Base-by-base conservation (phyloP, 2,329 filamentous ascomycete genomes). In the Coleophoma cylindrospora region DNA sequence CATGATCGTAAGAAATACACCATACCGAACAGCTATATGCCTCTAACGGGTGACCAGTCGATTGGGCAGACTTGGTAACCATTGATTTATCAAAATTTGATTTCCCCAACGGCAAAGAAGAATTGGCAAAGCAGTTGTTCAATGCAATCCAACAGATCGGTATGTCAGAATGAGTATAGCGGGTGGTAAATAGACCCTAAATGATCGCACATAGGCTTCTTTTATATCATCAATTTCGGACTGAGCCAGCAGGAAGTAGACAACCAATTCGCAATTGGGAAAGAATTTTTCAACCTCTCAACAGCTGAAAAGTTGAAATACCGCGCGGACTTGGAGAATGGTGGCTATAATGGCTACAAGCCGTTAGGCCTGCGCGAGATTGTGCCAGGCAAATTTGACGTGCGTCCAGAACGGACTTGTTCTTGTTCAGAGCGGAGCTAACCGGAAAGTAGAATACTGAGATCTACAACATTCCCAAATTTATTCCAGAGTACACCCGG, bases 191-290 rank as follows among this genome's bases (percentile, higher is more conserved):
- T 21, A 33, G 12, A 19, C 17, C 6, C n/a, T 32, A 15, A 15
- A 27, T 6, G 13, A 44, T 33, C 2, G 14, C 53, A 68, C 43
- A 63, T 68, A 63, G 76, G 79, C 1, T 79, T 83, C 67, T 84
- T 83, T 65, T 82, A 83, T 53, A 74, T 83, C 32, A 75, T 74
- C 49, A 80, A 83, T 63, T 82, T 79, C 52, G 79, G 79, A 41
- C 70, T 84, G 17, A 67, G 64, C 2, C 77, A 83, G 59, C 78
- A 81, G 44, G 70, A 80, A 55, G 72, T 84, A 3, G 74, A 82
- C 56, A 68, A 70, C 10, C 80, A 84, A 53, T 84, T 82, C 52
- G 77, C 79, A 17, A 72, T 84, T 3, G 79, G 74, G 2, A 76
- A 79, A 50, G 70, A 76, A 34, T 73, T 84, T 51, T 82, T 83